Evolutionary conservation across 192 early-diverging fungal genomes (phyloP).

Genomic region (Rhizoclosmatium globosum): DNA sequence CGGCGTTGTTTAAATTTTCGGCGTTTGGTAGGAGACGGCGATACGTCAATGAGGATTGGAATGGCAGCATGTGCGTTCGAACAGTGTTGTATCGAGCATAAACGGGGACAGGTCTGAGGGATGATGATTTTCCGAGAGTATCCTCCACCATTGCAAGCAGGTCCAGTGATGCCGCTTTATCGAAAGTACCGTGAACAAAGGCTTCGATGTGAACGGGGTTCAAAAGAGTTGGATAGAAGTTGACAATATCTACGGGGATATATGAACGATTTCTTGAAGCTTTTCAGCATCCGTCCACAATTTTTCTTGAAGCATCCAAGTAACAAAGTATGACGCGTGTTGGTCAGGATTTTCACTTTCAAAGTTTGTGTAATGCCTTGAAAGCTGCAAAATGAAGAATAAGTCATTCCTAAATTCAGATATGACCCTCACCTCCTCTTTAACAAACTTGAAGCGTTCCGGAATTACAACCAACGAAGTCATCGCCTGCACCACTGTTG

Average conservation of each 20-base stretch:
- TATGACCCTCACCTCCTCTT: conserved; percentile 62
- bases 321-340: conserved; percentile 80
- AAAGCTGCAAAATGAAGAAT: conserved; percentile 49
- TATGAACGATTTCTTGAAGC: conserved; percentile 69
- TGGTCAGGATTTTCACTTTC: conserved; percentile 79
- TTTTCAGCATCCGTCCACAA: conserved; percentile 86
- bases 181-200: conserved; percentile 85
- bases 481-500: conserved; percentile 77
- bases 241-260: conserved; percentile 79
- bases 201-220: conserved; percentile 73
- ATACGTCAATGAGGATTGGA: conserved; percentile 17
- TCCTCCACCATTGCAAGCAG: conserved; percentile 66
- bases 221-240: conserved; percentile 76
- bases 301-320: conserved; percentile 76
- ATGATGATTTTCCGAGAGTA: conserved; percentile 46
- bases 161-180: conserved; percentile 65
- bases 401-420: not conserved
- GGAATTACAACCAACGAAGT: conserved; percentile 64
- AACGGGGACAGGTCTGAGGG: conserved; percentile 64
- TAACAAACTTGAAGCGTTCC: conserved; percentile 79
- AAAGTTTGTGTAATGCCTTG: conserved; percentile 79
- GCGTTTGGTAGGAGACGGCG: conserved; percentile 68
- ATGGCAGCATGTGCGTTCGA: conserved; percentile 63
- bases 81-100: conserved; percentile 58
- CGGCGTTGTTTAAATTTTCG: conserved; percentile 87